Percentiles rank a stretch among this genome's conserved stretches.
phyloP scores from a whole-genome alignment of 805 yeast species.

The Ogataea pilisensis region DNA sequence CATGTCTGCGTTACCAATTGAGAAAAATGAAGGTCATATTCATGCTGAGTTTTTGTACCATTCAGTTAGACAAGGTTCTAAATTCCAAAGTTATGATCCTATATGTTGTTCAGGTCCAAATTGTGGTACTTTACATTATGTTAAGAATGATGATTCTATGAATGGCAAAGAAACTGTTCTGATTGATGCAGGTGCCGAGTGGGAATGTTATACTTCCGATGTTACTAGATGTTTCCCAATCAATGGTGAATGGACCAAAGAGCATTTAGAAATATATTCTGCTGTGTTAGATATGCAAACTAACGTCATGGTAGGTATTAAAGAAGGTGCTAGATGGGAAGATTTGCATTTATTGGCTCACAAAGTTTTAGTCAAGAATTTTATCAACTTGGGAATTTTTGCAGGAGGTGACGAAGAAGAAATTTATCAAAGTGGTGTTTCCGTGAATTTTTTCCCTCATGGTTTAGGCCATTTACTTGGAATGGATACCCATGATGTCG shows the following conservation, averaged over 20 bases:
- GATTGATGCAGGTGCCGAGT: constrained; percentile 97
- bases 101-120: constrained; percentile 92
- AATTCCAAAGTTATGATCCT: constrained; percentile 86
- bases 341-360: constrained; percentile 80
- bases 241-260: constrained; percentile 83
- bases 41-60: constrained; percentile 96
- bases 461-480: constrained; percentile 94
- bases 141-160: constrained; percentile 68
- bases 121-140: constrained; percentile 88
- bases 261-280: constrained; percentile 77
- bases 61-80: constrained; percentile 90
- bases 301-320: constrained; percentile 63
- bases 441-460: constrained; percentile 87
- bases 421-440: constrained; percentile 62
- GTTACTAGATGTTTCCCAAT: constrained; percentile 96
- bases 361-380: constrained; percentile 64
- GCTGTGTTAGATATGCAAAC: constrained; percentile 80
- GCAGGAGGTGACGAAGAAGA: constrained; percentile 52
- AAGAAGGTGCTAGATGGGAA: constrained; percentile 86
- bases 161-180: constrained; percentile 61
- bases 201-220: constrained; percentile 89
- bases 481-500: constrained; percentile 95
- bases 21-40: constrained; percentile 81
- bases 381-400: constrained; percentile 74
- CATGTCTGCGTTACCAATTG: constrained; percentile 89